Evolutionary conservation across 495 filamentous ascomycete species (phyloP).

Genomic region (Annulohypoxylon bovei): DNA sequence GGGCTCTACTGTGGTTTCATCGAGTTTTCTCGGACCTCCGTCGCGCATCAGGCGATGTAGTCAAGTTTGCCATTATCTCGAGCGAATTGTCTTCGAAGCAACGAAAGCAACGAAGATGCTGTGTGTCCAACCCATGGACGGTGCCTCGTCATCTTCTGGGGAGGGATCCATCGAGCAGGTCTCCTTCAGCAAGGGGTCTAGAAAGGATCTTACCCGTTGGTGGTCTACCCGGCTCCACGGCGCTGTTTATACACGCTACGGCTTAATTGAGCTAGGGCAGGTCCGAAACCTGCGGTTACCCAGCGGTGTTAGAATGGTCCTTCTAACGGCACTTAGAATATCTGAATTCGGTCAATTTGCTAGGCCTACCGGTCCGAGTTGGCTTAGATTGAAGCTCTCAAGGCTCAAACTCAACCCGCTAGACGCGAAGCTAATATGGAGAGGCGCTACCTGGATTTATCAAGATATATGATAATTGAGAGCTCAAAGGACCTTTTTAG

Average conservation of each 20-base stretch:
- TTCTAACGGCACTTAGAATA: background rate
- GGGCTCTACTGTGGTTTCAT: slow-evolving; percentile 17
- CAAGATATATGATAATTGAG: background rate
- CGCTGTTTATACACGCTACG: background rate
- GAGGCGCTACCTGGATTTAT: background rate
- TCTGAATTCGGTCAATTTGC: slow-evolving; percentile 1
- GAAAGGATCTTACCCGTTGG: slow-evolving; percentile 13
- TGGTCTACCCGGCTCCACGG: slow-evolving; percentile 5
- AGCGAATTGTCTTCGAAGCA: slow-evolving; percentile 14
- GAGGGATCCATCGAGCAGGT: slow-evolving; percentile 6
- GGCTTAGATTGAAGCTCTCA: slow-evolving; percentile 8
- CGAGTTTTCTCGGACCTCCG: slow-evolving; percentile 42
- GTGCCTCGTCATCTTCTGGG: slow-evolving; percentile 13
- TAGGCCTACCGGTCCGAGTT: slow-evolving; percentile 9
- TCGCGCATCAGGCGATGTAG: slow-evolving; percentile 8
- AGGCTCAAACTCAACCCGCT: slow-evolving; percentile 3
- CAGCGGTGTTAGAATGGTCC: background rate
- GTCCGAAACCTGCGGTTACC: background rate
- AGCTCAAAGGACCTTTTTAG: background rate
- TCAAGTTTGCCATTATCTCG: slow-evolving; percentile 22
- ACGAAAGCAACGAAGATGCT: slow-evolving; percentile 10
- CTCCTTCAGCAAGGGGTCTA: background rate
- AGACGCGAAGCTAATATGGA: background rate
- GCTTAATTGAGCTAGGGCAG: background rate
- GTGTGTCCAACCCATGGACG: slow-evolving; percentile 8